Conservation (phyloP, 345 rosid genomes). For the Hypericum perforatum region DNA sequence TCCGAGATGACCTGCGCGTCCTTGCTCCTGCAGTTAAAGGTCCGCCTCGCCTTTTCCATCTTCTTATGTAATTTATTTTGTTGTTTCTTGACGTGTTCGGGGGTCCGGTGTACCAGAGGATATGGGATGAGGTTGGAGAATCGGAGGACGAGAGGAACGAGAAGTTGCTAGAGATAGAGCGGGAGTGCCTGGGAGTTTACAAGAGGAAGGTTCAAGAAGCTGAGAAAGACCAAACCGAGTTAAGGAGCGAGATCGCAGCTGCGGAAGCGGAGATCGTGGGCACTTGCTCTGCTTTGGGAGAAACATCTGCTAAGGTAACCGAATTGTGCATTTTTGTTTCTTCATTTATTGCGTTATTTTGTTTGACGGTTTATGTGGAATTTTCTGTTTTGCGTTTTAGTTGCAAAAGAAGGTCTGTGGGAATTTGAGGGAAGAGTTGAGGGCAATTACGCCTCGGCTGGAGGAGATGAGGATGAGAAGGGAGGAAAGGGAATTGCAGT, state of each 20-base stretch:
- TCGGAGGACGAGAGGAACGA: slow-evolving; percentile 34
- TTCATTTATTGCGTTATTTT: not conserved
- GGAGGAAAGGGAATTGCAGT: slow-evolving; percentile 34
- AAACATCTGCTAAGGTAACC: slow-evolving; percentile 30
- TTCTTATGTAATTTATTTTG: not conserved
- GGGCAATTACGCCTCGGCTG: slow-evolving; percentile 27
- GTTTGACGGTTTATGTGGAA: not conserved
- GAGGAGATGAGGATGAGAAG: slow-evolving; percentile 38
- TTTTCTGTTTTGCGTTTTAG: not conserved
- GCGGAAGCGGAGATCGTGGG: slow-evolving; percentile 42
- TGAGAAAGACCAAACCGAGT: slow-evolving; percentile 26
- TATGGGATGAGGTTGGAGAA: slow-evolving; percentile 64
- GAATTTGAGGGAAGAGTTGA: slow-evolving; percentile 39
- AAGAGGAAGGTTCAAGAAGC: slow-evolving; percentile 42
- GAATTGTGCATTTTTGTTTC: not conserved
- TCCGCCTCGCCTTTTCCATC: slow-evolving; percentile 3
- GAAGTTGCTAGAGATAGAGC: slow-evolving; percentile 42
- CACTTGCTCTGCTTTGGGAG: slow-evolving; percentile 41
- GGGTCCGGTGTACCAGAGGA: slow-evolving; percentile 20
- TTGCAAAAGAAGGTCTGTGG: slow-evolving; percentile 22
- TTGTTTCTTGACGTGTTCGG: not conserved
- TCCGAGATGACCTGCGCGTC: slow-evolving; percentile 49
- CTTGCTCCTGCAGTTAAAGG: slow-evolving; percentile 47
- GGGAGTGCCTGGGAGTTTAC: slow-evolving; percentile 44
- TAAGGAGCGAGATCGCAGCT: slow-evolving; percentile 31